These are phyloP conservation scores for Chaetoceros tenuissimus DNA, from an alignment of 108 stramenopile species.

Conservation along the genomic window DNA sequence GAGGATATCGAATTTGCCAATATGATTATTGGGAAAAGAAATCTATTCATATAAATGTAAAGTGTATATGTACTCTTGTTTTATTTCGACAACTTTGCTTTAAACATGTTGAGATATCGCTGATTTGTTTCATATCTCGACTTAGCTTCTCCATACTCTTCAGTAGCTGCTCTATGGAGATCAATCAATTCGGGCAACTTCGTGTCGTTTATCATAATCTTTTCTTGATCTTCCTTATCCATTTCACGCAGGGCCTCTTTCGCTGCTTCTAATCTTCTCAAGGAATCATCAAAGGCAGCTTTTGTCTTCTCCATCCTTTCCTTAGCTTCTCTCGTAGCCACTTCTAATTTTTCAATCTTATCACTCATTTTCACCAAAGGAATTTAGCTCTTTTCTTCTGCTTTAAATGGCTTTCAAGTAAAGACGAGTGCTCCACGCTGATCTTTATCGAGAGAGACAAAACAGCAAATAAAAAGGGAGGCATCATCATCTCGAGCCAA, in stretches of 20 bases:
- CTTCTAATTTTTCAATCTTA: constrained; percentile 22
- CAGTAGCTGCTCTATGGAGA: constrained; percentile 29
- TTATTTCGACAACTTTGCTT: constrained; percentile 7
- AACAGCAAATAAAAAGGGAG: no score
- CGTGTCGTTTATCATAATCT: constrained; percentile 48
- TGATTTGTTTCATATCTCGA: constrained; percentile 46
- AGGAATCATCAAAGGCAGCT: constrained; percentile 13
- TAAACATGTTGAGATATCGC: constrained; percentile 28
- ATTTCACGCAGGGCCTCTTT: constrained; percentile 36
- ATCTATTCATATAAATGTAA: no score
- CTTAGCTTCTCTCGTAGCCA: constrained; percentile 26
- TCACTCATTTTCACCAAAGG: constrained; percentile 12
- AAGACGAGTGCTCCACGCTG: no score
- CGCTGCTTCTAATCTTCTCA: constrained; percentile 25
- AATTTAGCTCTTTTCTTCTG: not conserved
- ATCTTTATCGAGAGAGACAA: no score
- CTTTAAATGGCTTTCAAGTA: no score
- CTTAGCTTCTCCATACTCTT: constrained; percentile 34
- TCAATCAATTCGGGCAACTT: constrained; percentile 54
- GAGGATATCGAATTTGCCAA: no score
- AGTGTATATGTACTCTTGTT: not conserved
- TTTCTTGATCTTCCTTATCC: constrained; percentile 29
- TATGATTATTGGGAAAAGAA: no score
- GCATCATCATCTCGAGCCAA: no score
- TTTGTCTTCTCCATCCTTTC: constrained; percentile 9